These are phyloP conservation scores for Penicillium sclerotiorum DNA, from an alignment of 2,329 filamentous ascomycete genomes.

Conservation along the genomic window DNA sequence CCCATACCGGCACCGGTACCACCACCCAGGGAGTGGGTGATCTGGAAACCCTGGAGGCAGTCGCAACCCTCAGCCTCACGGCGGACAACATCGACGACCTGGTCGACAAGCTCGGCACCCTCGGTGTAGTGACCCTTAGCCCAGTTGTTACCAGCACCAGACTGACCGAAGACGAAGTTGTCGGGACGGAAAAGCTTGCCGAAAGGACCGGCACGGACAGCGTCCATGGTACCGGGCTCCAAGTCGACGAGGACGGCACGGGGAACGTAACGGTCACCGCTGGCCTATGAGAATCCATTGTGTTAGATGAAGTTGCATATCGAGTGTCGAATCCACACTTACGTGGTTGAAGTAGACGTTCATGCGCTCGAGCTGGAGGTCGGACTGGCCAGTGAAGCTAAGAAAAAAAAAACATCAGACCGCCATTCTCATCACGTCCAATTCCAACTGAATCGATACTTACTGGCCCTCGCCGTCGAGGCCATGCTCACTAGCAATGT, in stretches of 20 bases:
- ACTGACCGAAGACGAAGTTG: conserved; percentile 99
- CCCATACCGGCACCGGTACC: conserved; percentile 99
- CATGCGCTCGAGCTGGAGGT: conserved; percentile 99
- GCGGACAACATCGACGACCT: conserved; percentile 97
- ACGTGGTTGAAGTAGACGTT: conserved; percentile 99
- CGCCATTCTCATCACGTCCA: conserved; percentile 14
- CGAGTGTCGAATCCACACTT: conserved; percentile 27
- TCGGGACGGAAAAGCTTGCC: conserved; percentile 99
- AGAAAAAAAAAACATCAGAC: conserved; percentile 34
- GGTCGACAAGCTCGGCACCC: conserved; percentile 97
- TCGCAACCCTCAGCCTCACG: conserved; percentile 98
- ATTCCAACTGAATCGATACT: conserved; percentile 44
- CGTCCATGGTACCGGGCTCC: conserved; percentile 99
- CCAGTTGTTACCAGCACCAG: conserved; percentile 99
- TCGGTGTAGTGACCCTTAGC: conserved; percentile 99
- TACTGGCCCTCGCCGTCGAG: conserved; percentile 97
- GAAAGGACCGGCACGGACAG: conserved; percentile 96
- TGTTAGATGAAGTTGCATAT: neutral
- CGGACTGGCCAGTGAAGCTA: conserved; percentile 96
- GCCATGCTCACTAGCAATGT: conserved; percentile 87
- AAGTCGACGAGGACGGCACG: conserved; percentile 99
- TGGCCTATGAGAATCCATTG: conserved; percentile 62
- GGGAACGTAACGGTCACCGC: conserved; percentile 98
- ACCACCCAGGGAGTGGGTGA: conserved; percentile 99
- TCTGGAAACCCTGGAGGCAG: conserved; percentile 99